Conservation (phyloP, 2,329 filamentous ascomycete species). For the Hypoxylon sp. region DNA sequence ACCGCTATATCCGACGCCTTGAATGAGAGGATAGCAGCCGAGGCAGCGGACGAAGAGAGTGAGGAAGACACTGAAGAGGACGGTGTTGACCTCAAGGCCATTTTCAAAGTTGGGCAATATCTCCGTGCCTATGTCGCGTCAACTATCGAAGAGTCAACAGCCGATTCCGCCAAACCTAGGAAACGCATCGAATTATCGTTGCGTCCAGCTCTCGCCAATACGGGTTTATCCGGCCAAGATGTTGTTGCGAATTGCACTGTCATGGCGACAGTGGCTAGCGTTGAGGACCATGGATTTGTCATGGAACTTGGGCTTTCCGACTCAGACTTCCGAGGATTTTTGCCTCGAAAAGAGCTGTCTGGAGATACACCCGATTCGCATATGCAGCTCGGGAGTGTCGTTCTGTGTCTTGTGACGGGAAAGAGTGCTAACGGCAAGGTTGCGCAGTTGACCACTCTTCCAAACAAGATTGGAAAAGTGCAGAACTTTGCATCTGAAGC, state of each 20-base stretch:
- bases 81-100: slow-evolving; percentile 78
- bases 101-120: slow-evolving; percentile 90
- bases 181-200: slow-evolving; percentile 90
- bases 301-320: slow-evolving; percentile 89
- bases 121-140: slow-evolving; percentile 86
- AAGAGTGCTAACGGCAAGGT: slow-evolving; percentile 85
- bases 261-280: slow-evolving; percentile 89
- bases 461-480: slow-evolving; percentile 76
- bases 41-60: slow-evolving; percentile 71
- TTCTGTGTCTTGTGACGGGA: slow-evolving; percentile 85
- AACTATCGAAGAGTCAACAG: slow-evolving; percentile 75
- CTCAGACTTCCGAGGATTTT: slow-evolving; percentile 80
- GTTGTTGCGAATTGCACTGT: slow-evolving; percentile 82
- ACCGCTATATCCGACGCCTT: slow-evolving; percentile 90
- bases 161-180: slow-evolving; percentile 73
- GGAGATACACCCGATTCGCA: slow-evolving; percentile 73
- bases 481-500: slow-evolving; percentile 79
- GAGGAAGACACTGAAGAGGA: slow-evolving; percentile 67
- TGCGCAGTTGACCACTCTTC: slow-evolving; percentile 84
- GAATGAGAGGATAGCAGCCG: slow-evolving; percentile 81
- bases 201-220: slow-evolving; percentile 83
- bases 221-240: slow-evolving; percentile 78
- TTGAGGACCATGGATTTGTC: slow-evolving; percentile 95
- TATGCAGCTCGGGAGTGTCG: slow-evolving; percentile 85
- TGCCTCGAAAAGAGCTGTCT: slow-evolving; percentile 87